These are phyloP conservation scores for Sporothrix protearum DNA, from an alignment of 2,329 filamentous ascomycete genomes.

Conservation along the genomic window DNA sequence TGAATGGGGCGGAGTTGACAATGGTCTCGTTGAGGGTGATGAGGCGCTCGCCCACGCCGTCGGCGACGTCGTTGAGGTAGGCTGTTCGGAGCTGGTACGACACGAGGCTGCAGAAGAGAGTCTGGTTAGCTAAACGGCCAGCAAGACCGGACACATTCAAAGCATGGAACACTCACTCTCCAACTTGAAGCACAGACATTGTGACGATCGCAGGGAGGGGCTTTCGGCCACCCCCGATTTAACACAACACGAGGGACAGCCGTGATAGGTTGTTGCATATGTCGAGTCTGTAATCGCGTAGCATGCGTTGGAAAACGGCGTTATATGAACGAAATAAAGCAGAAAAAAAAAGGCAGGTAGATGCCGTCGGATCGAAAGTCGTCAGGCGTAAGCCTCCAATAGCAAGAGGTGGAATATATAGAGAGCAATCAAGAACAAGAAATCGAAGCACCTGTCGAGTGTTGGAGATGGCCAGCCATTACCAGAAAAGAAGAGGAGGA, in stretches of 20 bases:
- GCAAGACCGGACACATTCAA: background rate
- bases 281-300: background rate
- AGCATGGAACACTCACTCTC: slow-evolving; percentile 38
- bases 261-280: background rate
- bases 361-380: background rate
- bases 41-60: slow-evolving; percentile 79
- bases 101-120: slow-evolving; percentile 58
- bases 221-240: background rate
- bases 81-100: slow-evolving; percentile 77
- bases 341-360: background rate
- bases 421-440: background rate
- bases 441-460: background rate
- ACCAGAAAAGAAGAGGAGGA: background rate
- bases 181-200: slow-evolving; percentile 46
- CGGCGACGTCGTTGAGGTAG: slow-evolving; percentile 75
- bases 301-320: background rate
- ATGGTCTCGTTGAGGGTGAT: slow-evolving; percentile 77
- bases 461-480: slow-evolving; percentile 21
- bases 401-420: background rate
- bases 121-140: background rate
- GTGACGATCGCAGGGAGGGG: background rate
- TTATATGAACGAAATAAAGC: background rate
- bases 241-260: background rate
- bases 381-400: background rate
- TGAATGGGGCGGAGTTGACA: slow-evolving; percentile 76